Percentiles rank a stretch among this genome's conserved stretches.
Evolutionary conservation across 495 filamentous ascomycete species (phyloP).

Genomic region (Penicillium canescens): DNA sequence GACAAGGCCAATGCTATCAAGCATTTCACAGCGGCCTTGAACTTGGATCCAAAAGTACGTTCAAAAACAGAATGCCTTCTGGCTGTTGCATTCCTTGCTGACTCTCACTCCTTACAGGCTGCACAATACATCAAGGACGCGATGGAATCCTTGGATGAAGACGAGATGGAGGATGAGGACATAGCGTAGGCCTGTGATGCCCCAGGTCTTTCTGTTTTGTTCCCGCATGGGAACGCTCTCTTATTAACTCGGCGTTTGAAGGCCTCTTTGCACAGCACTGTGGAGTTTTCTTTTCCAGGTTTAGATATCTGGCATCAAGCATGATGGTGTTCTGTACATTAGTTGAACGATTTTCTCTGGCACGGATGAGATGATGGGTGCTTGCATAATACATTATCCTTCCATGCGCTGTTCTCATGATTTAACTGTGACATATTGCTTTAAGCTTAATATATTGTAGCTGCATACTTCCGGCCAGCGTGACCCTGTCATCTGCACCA

Average conservation of each 20-base stretch:
- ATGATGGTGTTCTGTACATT: conserved; percentile 44
- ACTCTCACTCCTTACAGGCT: conserved; percentile 55
- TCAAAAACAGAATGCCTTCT: background rate
- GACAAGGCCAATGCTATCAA: conserved; percentile 81
- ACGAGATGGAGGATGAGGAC: conserved; percentile 73
- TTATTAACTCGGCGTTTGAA: conserved; percentile 26
- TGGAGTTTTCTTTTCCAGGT: conserved; percentile 37
- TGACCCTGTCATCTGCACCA: conserved; percentile 5
- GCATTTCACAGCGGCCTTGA: conserved; percentile 91
- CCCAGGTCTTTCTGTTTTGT: conserved; percentile 7
- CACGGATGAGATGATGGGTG: conserved; percentile 4
- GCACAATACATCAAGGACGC: conserved; percentile 88
- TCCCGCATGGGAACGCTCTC: conserved; percentile 9
- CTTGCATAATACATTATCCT: conserved; percentile 6
- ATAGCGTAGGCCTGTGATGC: conserved; percentile 37
- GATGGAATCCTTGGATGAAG: conserved; percentile 86
- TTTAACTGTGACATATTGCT: background rate
- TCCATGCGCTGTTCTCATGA: background rate
- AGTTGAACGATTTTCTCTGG: conserved; percentile 19
- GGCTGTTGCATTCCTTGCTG: conserved; percentile 19
- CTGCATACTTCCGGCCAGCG: background rate
- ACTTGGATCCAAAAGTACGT: conserved; percentile 91
- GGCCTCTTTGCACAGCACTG: conserved; percentile 31
- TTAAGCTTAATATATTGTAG: background rate
- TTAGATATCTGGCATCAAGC: conserved; percentile 27